Conservation (phyloP, 2,329 filamentous ascomycete species). For the Arthroderma sp. region DNA sequence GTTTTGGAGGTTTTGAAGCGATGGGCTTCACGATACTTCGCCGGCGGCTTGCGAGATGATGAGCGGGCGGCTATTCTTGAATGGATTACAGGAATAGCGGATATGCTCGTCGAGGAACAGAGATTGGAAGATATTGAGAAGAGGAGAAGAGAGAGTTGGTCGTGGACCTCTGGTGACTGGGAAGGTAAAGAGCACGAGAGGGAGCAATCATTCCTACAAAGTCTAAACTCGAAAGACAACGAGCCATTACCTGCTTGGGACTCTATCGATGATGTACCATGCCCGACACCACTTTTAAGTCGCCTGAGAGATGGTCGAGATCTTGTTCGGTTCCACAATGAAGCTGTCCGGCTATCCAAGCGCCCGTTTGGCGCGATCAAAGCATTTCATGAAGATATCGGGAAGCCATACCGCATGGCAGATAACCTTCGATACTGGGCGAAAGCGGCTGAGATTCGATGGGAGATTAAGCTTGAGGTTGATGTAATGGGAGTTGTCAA, state of each 20-base stretch:
- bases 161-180: slow-evolving; percentile 74
- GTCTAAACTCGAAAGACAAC: slow-evolving; percentile 45
- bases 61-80: slow-evolving; percentile 62
- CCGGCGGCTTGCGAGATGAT: slow-evolving; percentile 63
- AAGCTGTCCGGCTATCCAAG: slow-evolving; percentile 69
- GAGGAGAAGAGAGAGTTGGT: slow-evolving; percentile 59
- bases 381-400: slow-evolving; percentile 78
- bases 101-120: slow-evolving; percentile 64
- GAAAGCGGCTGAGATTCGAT: slow-evolving; percentile 88
- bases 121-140: slow-evolving; percentile 62
- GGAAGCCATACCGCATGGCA: slow-evolving; percentile 83
- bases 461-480: slow-evolving; percentile 71
- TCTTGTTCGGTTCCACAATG: slow-evolving; percentile 80
- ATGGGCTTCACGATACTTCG: slow-evolving; percentile 78
- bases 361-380: slow-evolving; percentile 83
- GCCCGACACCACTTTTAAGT: slow-evolving; percentile 55
- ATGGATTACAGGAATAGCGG: slow-evolving; percentile 70
- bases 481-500: slow-evolving; percentile 82
- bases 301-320: slow-evolving; percentile 65
- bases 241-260: slow-evolving; percentile 56
- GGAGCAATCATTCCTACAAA: slow-evolving; percentile 68
- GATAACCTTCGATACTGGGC: slow-evolving; percentile 94
- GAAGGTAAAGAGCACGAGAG: slow-evolving; percentile 58
- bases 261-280: slow-evolving; percentile 1
- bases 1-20: slow-evolving; percentile 86